Percentiles rank a stretch among this genome's conserved stretches.
Conservation (phyloP, 2,329 filamentous ascomycete species). For the Pseudogymnoascus sp. region DNA sequence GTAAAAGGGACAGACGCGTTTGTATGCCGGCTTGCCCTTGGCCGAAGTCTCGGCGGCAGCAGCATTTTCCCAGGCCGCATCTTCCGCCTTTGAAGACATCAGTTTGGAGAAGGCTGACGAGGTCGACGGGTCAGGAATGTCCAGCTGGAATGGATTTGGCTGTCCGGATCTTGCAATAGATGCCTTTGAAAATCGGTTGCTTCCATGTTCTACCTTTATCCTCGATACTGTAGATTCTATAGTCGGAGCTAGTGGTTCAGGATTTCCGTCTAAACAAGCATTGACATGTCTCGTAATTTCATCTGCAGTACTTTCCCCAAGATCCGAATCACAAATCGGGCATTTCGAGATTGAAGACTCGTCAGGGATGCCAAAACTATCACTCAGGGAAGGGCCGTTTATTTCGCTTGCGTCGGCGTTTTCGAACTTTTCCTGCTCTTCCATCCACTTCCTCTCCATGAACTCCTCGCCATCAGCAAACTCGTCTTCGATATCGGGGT, state of each 20-base stretch:
- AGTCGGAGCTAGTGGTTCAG: slow-evolving; percentile 47
- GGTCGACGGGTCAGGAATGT: slow-evolving; percentile 27
- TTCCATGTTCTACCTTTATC: slow-evolving; percentile 36
- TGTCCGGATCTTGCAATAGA: slow-evolving; percentile 73
- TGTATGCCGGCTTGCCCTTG: slow-evolving; percentile 77
- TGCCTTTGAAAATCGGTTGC: slow-evolving; percentile 57
- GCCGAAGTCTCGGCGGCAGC: slow-evolving; percentile 72
- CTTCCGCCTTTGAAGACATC: slow-evolving; percentile 88
- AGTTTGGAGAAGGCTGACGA: slow-evolving; percentile 73
- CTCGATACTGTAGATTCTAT: slow-evolving; percentile 19
- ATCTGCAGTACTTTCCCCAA: slow-evolving; percentile 55
- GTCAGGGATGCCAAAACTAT: slow-evolving; percentile 29
- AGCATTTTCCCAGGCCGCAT: slow-evolving; percentile 81
- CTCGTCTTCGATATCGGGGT: slow-evolving; percentile 41
- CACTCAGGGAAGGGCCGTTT: not conserved
- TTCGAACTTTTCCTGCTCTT: slow-evolving; percentile 64
- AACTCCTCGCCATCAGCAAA: slow-evolving; percentile 57
- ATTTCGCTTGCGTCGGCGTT: slow-evolving; percentile 45
- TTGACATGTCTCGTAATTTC: slow-evolving; percentile 84
- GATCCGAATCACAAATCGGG: slow-evolving; percentile 67
- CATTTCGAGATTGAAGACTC: slow-evolving; percentile 42
- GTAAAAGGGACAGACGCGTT: slow-evolving; percentile 94
- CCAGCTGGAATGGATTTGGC: slow-evolving; percentile 65
- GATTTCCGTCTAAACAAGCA: slow-evolving; percentile 79
- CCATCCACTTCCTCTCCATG: slow-evolving; percentile 64